Conservation (phyloP, 169 alveolate genomes). For the Ichthyophthirius multifiliis region DNA sequence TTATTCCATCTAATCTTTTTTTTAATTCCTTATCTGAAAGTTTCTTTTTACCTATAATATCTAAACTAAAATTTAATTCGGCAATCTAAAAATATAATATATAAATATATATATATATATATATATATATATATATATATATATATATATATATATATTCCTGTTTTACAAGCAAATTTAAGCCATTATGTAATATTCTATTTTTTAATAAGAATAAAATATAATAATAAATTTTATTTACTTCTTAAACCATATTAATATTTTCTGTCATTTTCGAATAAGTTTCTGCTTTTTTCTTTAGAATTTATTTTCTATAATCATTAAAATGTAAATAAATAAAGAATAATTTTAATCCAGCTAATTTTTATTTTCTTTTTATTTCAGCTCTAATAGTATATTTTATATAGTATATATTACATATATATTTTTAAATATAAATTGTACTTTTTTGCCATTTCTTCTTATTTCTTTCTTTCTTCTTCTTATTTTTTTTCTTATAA, state of each 20-base stretch:
- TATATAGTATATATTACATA: background rate
- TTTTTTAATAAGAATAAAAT: background rate
- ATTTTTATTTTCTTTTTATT: background rate
- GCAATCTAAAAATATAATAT: background rate
- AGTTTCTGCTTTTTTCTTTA: background rate
- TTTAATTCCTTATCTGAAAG: background rate
- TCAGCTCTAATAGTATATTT: background rate
- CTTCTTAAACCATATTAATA: background rate
- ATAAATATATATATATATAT: background rate
- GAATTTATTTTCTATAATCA: background rate
- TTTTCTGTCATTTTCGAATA: background rate
- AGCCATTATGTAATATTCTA: background rate
- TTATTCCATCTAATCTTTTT: background rate
- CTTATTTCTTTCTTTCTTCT: conserved; percentile 4
- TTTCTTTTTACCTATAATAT: background rate
- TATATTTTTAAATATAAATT: background rate
- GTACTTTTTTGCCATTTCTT: background rate
- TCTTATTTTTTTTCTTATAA: background rate
- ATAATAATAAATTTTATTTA: background rate
- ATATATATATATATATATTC: background rate
- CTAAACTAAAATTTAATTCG: background rate
- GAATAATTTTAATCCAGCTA: background rate
- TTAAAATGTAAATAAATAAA: background rate
- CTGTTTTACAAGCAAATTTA: background rate
- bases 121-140: background rate